phyloP scores from a whole-genome alignment of 306 rosid species.

The Trifolium pratense region DNA sequence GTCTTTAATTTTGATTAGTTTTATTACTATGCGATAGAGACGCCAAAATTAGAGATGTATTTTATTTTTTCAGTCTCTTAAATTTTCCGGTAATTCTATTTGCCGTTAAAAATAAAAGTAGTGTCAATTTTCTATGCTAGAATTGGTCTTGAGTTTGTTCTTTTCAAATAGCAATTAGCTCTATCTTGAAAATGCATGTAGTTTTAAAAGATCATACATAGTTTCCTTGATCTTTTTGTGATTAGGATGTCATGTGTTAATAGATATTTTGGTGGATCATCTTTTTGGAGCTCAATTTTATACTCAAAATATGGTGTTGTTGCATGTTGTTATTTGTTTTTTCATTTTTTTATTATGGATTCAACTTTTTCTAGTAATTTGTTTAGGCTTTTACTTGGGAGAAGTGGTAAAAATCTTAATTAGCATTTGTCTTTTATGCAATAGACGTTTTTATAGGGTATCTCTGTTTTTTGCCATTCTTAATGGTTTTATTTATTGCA shows the following conservation, averaged over 20 bases:
- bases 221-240: not conserved
- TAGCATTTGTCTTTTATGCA: slow-evolving; percentile 24
- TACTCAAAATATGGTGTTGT: not conserved
- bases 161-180: not conserved
- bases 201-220: slow-evolving; percentile 1
- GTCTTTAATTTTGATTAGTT: not conserved
- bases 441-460: not conserved
- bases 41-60: not conserved
- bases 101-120: too few relatives aligned
- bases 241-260: not conserved
- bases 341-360: not conserved
- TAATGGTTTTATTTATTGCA: slow-evolving; percentile 40
- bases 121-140: not conserved
- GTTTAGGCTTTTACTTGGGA: not conserved
- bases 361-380: not conserved
- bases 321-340: slow-evolving; percentile 5
- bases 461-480: slow-evolving; percentile 42
- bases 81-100: not conserved
- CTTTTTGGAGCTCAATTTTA: slow-evolving; percentile 8
- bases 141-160: not conserved
- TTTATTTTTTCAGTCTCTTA: not conserved
- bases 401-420: slow-evolving; percentile 3
- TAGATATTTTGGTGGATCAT: not conserved
- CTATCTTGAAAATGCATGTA: slow-evolving; percentile 26
- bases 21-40: not conserved